A percentile compares a stretch with the other conserved stretches of the same genome.
Evolutionary conservation across 495 filamentous ascomycete species (phyloP).

Genomic region (Echria macrotheca): DNA sequence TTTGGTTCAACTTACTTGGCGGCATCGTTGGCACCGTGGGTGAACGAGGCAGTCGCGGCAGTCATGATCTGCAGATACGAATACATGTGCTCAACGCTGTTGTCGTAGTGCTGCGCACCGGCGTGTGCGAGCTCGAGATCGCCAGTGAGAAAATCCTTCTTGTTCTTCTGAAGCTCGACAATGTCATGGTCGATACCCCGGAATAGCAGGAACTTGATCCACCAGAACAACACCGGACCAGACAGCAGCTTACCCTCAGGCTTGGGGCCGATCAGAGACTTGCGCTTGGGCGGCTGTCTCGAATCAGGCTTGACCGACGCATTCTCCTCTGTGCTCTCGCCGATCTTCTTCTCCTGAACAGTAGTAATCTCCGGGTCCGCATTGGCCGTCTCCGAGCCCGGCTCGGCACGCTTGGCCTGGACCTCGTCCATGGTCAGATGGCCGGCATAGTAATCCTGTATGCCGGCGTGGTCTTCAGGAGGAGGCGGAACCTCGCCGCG

Average conservation of each 20-base stretch:
- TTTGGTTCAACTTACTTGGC: background rate
- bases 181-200: conserved; percentile 59
- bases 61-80: conserved; percentile 69
- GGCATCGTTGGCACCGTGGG: conserved; percentile 69
- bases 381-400: conserved; percentile 17
- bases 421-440: conserved; percentile 40
- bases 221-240: conserved; percentile 37
- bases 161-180: conserved; percentile 35
- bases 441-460: conserved; percentile 53
- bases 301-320: background rate
- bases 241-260: conserved; percentile 32
- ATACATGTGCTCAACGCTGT: conserved; percentile 70
- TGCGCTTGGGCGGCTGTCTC: conserved; percentile 6
- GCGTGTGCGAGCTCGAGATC: conserved; percentile 52
- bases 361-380: conserved; percentile 18
- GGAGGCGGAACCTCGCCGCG: conserved; percentile 45
- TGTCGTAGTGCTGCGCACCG: conserved; percentile 61
- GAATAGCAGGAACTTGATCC: conserved; percentile 44
- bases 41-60: conserved; percentile 67
- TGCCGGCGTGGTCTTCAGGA: conserved; percentile 29
- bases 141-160: conserved; percentile 31
- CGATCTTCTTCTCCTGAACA: conserved; percentile 4
- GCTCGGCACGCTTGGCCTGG: conserved; percentile 29
- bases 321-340: background rate
- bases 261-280: conserved; percentile 29